Percentiles rank a stretch among this genome's conserved stretches.
Evolutionary conservation across 148 eudicot species (phyloP).

Genomic region (Rhododendron vialii): DNA sequence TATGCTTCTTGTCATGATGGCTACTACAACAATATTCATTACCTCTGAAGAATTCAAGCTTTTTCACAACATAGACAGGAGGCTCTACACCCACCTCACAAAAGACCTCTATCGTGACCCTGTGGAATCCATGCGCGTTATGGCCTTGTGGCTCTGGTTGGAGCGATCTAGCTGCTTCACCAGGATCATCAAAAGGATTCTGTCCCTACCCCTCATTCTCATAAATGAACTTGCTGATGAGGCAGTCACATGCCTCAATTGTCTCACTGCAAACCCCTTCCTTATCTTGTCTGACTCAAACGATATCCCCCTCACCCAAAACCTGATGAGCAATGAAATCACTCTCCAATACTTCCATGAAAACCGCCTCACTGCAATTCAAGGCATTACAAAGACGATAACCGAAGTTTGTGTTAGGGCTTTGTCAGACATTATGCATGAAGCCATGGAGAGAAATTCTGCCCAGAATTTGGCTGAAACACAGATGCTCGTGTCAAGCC

Average conservation of each 20-base stretch:
- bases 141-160: conserved; percentile 50
- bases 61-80: conserved; percentile 36
- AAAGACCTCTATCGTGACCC: conserved; percentile 25
- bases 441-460: conserved; percentile 9
- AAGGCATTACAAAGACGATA: conserved; percentile 8
- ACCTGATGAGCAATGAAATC: conserved; percentile 17
- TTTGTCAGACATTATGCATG: conserved; percentile 25
- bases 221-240: conserved; percentile 36
- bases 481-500: not conserved
- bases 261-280: conserved; percentile 4
- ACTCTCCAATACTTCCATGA: conserved; percentile 28
- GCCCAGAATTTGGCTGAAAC: not conserved
- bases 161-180: conserved; percentile 25
- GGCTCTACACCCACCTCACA: conserved; percentile 29
- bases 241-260: conserved; percentile 31
- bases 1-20: not conserved
- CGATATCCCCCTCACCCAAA: conserved; percentile 30
- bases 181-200: conserved; percentile 4
- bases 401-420: conserved; percentile 25
- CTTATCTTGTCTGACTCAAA: conserved; percentile 4
- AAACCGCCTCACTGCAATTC: conserved; percentile 6
- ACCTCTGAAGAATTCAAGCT: conserved; percentile 15
- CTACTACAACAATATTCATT: not conserved
- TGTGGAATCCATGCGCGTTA: conserved; percentile 17
- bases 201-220: conserved; percentile 12